These are phyloP conservation scores for Lyophyllum semitale DNA, from an alignment of 768 basidiomycete species.

Conservation along the genomic window DNA sequence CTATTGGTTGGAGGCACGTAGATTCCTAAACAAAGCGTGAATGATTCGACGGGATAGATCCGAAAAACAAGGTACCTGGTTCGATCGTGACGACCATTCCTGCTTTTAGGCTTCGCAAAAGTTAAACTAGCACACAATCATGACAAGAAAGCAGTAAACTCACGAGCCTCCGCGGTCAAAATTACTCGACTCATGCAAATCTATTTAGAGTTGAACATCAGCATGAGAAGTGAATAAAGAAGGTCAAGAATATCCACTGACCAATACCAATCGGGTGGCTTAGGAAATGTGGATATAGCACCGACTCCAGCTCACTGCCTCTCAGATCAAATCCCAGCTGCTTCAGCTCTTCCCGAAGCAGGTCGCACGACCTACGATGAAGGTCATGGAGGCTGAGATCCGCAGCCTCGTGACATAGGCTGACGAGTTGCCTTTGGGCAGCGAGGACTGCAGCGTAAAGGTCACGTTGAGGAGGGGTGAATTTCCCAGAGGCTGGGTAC, in stretches of 20 bases:
- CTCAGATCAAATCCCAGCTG: constrained; percentile 74
- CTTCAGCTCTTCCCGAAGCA: constrained; percentile 71
- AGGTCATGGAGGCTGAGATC: constrained; percentile 71
- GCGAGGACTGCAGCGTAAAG: constrained; percentile 81
- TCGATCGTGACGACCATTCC: constrained; percentile 96
- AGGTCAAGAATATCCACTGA: constrained; percentile 28
- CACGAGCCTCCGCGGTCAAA: constrained; percentile 57
- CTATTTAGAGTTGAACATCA: constrained; percentile 40
- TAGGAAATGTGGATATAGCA: constrained; percentile 91
- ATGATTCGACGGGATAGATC: background rate
- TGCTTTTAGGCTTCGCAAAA: constrained; percentile 54
- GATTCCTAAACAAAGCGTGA: constrained; percentile 49
- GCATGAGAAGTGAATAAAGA: background rate
- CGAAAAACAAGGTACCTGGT: constrained; percentile 52
- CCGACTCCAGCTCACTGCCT: constrained; percentile 62
- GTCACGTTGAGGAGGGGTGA: constrained; percentile 78
- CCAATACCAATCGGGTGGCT: constrained; percentile 93
- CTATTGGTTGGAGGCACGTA: constrained; percentile 82
- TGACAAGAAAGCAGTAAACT: constrained; percentile 21
- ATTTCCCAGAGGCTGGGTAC: constrained; percentile 82
- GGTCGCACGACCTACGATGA: constrained; percentile 69
- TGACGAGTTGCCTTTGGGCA: constrained; percentile 68
- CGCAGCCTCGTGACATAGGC: constrained; percentile 57
- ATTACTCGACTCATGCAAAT: constrained; percentile 84
- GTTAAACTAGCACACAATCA: background rate